A percentile compares a stretch with the other conserved stretches of the same genome.
These are phyloP conservation scores for Phytopythium aichiense DNA, from an alignment of 352 stramenopile species.

Conservation along the genomic window DNA sequence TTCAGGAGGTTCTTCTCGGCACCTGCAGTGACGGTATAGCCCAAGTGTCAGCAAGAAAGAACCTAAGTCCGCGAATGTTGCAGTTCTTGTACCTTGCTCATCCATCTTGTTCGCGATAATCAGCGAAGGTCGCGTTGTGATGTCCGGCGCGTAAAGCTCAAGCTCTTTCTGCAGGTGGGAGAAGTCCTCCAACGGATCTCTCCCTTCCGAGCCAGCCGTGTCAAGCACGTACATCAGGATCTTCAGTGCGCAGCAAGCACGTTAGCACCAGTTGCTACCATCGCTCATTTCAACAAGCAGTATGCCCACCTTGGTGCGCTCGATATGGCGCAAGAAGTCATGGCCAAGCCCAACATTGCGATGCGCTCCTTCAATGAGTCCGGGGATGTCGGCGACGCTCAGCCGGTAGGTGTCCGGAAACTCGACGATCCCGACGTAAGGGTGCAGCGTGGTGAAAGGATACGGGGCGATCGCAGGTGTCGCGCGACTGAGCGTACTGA, in stretches of 20 bases:
- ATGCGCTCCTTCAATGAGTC: slow-evolving; percentile 90
- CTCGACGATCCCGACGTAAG: slow-evolving; percentile 94
- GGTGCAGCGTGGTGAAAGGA: slow-evolving; percentile 97
- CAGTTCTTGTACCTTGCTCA: slow-evolving; percentile 35
- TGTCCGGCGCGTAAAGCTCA: slow-evolving; percentile 82
- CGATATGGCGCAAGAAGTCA: slow-evolving; percentile 98
- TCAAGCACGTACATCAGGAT: slow-evolving; percentile 87
- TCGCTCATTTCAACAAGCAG: neutral
- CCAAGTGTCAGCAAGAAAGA: neutral
- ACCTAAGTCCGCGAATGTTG: too few species aligned
- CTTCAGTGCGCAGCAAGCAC: slow-evolving; percentile 17
- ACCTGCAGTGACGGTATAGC: slow-evolving; percentile 14
- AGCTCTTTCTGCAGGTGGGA: slow-evolving; percentile 78
- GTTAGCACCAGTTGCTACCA: neutral
- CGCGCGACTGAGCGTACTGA: slow-evolving; percentile 91
- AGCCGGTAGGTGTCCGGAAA: slow-evolving; percentile 93
- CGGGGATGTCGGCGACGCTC: slow-evolving; percentile 87
- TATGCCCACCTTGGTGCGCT: slow-evolving; percentile 92
- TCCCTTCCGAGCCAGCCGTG: slow-evolving; percentile 70
- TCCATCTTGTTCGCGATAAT: slow-evolving; percentile 92
- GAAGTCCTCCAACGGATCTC: slow-evolving; percentile 75
- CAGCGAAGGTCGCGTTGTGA: slow-evolving; percentile 80
- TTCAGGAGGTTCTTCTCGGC: slow-evolving; percentile 80
- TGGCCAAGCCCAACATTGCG: slow-evolving; percentile 97
- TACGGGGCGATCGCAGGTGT: slow-evolving; percentile 96